These are phyloP conservation scores for Cordyceps fumosorosea DNA, from an alignment of 2,329 filamentous ascomycete genomes.

Conservation along the genomic window DNA sequence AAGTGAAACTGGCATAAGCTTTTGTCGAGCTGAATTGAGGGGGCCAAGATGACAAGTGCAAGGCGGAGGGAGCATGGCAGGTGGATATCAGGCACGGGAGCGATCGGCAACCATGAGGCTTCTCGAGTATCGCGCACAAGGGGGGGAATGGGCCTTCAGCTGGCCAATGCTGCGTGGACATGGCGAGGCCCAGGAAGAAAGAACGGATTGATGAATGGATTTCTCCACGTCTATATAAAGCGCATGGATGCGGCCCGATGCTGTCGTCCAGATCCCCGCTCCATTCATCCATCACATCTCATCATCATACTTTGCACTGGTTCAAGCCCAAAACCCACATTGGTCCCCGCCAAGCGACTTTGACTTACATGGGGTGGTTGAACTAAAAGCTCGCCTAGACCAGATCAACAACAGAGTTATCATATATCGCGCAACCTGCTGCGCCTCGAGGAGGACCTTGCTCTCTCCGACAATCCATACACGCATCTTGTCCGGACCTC, in stretches of 20 bases:
- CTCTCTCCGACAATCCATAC: neutral
- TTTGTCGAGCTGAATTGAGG: neutral
- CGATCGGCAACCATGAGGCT: slow-evolving; percentile 1
- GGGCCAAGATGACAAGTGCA: slow-evolving; percentile 3
- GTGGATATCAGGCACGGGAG: slow-evolving; percentile 10
- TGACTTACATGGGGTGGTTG: neutral
- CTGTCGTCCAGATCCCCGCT: neutral
- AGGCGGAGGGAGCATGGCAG: slow-evolving; percentile 1
- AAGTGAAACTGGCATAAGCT: neutral
- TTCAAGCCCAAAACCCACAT: slow-evolving; percentile 9
- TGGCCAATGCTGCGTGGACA: neutral
- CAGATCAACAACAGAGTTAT: neutral
- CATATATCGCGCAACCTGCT: slow-evolving; percentile 1
- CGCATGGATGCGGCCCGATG: neutral
- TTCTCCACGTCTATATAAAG: neutral
- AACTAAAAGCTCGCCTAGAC: neutral
- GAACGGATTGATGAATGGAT: neutral
- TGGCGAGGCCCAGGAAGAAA: neutral
- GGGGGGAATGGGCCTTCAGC: neutral
- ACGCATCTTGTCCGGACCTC: neutral
- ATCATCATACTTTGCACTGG: neutral
- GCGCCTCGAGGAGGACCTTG: neutral
- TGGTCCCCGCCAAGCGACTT: neutral
- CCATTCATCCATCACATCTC: neutral
- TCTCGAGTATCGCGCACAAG: neutral